These are phyloP conservation scores for Geotrichum fermentans DNA, from an alignment of 1,139 yeast genomes.

Conservation along the genomic window DNA sequence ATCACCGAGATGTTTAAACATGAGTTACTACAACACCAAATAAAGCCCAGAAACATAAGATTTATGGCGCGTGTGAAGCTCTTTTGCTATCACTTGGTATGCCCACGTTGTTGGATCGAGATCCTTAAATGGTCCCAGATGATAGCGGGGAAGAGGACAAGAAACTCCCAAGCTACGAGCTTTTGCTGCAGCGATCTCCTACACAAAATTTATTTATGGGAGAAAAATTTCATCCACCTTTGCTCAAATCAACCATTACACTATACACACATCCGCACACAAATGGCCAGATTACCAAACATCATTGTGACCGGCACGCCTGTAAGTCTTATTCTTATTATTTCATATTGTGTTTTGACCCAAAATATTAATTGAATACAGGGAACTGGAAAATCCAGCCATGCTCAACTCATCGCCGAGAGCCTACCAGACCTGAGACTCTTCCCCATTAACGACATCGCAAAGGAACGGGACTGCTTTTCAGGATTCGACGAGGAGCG, in stretches of 20 bases:
- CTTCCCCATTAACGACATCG: constrained; percentile 73
- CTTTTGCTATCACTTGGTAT: too few species aligned
- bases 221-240: background rate
- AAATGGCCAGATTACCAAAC: constrained; percentile 50
- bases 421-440: constrained; percentile 51
- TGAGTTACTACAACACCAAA: too few species aligned
- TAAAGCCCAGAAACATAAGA: too few species aligned
- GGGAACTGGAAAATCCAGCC: constrained; percentile 94
- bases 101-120: too few species aligned
- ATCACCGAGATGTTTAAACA: too few species aligned
- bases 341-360: background rate
- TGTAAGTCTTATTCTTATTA: constrained; percentile 27
- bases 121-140: too few species aligned
- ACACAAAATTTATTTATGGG: too few species aligned
- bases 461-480: constrained; percentile 69
- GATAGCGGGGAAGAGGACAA: too few species aligned
- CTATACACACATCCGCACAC: background rate
- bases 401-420: constrained; percentile 58
- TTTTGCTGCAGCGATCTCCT: too few species aligned
- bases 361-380: constrained; percentile 18
- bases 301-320: constrained; percentile 94
- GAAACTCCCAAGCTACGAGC: too few species aligned
- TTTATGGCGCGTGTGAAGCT: too few species aligned
- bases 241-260: too few species aligned
- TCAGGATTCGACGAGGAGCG: constrained; percentile 83